A percentile compares a stretch with the other conserved stretches of the same genome.
phyloP scores from a whole-genome alignment of 2,329 filamentous ascomycete species.

The Ceratocystis papillata region DNA sequence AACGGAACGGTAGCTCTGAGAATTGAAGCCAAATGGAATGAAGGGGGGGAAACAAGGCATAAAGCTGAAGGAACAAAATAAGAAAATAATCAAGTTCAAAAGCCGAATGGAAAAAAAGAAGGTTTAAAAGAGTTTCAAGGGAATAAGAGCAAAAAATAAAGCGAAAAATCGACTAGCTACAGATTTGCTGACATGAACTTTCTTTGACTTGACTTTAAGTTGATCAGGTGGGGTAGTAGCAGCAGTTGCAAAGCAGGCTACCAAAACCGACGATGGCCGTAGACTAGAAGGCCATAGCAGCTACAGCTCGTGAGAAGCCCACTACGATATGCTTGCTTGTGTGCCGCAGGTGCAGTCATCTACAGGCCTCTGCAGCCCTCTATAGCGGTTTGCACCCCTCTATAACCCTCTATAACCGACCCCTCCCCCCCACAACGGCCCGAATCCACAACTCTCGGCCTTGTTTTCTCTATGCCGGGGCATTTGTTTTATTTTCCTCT shows the following conservation, averaged over 20 bases:
- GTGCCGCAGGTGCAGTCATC: no score
- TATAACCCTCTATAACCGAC: neutral
- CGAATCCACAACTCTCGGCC: neutral
- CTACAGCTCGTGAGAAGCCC: no score
- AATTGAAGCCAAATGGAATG: neutral
- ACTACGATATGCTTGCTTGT: no score
- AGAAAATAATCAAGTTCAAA: neutral
- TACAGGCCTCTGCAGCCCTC: neutral
- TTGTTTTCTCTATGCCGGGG: neutral
- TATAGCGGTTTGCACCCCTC: neutral
- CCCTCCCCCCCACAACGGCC: neutral
- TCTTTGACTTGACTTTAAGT: no score
- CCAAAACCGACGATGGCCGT: no score
- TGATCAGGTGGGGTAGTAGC: no score
- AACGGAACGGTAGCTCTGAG: neutral
- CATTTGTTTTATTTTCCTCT: neutral
- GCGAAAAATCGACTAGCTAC: no score
- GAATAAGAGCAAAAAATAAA: no score
- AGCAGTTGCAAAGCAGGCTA: no score
- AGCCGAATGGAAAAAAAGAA: neutral
- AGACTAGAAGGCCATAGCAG: no score
- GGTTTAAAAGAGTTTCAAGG: slow-evolving; percentile 1
- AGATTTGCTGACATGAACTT: no score
- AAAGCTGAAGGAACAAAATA: slow-evolving; percentile 1
- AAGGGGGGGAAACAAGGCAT: neutral